Base-by-base conservation (phyloP, 2,329 filamentous ascomycete species). In the Aureobasidium mangrovei region DNA sequence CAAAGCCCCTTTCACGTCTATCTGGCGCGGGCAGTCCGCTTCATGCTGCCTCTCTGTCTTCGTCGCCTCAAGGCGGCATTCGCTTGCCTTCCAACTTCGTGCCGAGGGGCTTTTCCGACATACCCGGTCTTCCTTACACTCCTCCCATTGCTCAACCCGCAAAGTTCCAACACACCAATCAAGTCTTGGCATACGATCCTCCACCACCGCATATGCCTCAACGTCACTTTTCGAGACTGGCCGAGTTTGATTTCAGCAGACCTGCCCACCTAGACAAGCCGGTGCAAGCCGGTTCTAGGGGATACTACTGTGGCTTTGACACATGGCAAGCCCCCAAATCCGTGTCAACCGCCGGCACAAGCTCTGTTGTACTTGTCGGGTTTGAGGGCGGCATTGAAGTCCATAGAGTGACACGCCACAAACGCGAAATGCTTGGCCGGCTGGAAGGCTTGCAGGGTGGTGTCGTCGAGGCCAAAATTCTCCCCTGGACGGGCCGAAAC, bases 241-340 rank as follows among this genome's bases (percentile, higher is more conserved):
- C 67, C 32, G 62, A 66, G 9, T 43, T 55, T 9, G 43, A 49
- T 49, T 57, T 68, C 12, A 63, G 64, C 10, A 52, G 67, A 2
- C 56, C 61, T 33, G 52, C 63, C 26, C 59, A 56, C 12, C 52
- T 57, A 29, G 64, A 63, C 18, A 44, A 56, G 31, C 55, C 56
- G 12, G 61, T 64, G 18, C 84, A 52, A 24, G 61, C 60, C 4
- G 67, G 67, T 4, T 64, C 66, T 36, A 79, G 79, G 42, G 88
- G 86, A 6, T 89, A 86, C 61, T 88, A 85, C 66, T 93, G 88
- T 65, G 84, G 85, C 4, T 90, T 95, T 62, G 91, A 95, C 66
- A 82, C 77, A 2, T 74, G 94, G 41, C 67, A 71, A 33, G 70
- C 68, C 58, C 68, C 72, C 3, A 72, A 74, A 5, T 4, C 10